Evolutionary conservation across 75 land plant species (phyloP).

Genomic region (Sequoia sempervirens): DNA sequence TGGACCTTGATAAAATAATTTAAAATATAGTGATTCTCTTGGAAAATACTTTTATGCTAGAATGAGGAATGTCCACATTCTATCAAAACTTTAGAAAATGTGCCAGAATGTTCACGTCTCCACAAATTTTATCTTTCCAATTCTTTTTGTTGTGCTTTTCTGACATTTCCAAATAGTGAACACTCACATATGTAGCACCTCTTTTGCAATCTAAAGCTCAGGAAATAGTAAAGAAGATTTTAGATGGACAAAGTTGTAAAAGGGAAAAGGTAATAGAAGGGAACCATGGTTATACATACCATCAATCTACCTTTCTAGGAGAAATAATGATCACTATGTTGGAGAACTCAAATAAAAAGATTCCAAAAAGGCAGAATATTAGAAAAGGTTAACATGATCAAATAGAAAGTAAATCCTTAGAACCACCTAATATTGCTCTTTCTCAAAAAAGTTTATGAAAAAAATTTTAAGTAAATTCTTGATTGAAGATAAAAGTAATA

Average conservation of each 20-base stretch:
- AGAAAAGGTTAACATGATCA: neutral
- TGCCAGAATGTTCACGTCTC: conserved; percentile 96
- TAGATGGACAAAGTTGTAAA: neutral
- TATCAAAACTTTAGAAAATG: conserved; percentile 93
- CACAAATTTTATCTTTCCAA: conserved; percentile 77
- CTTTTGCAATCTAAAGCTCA: neutral
- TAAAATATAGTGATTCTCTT: neutral
- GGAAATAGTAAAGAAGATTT: neutral
- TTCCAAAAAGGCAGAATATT: neutral
- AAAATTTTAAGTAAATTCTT: neutral
- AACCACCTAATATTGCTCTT: neutral
- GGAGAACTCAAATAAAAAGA: neutral
- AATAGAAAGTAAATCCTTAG: neutral
- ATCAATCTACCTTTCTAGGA: neutral
- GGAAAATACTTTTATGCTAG: conserved; percentile 70
- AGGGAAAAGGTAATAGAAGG: neutral
- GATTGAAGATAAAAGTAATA: neutral
- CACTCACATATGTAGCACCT: neutral
- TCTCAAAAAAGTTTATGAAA: neutral
- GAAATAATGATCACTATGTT: neutral
- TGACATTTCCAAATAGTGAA: conserved; percentile 1
- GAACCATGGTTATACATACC: neutral
- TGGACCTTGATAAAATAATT: neutral
- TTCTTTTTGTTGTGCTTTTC: conserved; percentile 27
- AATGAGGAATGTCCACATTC: conserved; percentile 95